Evolutionary conservation across 768 basidiomycete species (phyloP).

Genomic region (Mycena chlorophos): DNA sequence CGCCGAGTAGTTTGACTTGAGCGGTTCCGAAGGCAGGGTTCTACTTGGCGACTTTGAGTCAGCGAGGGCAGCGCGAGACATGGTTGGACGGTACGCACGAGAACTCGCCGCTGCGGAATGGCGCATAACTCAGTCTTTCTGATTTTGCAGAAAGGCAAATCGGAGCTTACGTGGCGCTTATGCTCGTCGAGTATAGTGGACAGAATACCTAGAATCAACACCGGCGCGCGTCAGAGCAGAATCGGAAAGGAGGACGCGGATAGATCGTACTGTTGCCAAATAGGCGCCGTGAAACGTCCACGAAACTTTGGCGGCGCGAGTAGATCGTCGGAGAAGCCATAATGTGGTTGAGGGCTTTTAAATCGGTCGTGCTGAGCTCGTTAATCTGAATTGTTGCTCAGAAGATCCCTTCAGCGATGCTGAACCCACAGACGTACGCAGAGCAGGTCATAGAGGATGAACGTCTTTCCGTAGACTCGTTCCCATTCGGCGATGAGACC

Average conservation of each 20-base stretch:
- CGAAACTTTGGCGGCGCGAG: background rate
- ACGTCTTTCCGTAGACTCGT: constrained; percentile 36
- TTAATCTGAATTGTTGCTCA: background rate
- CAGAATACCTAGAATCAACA: background rate
- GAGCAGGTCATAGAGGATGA: constrained; percentile 33
- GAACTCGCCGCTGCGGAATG: background rate
- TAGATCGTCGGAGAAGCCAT: background rate
- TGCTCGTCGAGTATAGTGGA: background rate
- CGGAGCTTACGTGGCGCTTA: background rate
- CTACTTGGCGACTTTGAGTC: background rate
- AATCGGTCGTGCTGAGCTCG: background rate
- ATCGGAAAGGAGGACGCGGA: background rate
- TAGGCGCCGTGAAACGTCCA: background rate
- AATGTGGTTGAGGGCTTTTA: background rate
- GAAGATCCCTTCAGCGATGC: background rate
- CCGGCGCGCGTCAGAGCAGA: background rate
- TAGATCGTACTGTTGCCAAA: background rate
- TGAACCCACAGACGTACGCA: constrained; percentile 28
- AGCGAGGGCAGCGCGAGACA: background rate
- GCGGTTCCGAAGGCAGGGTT: background rate
- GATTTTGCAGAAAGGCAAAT: background rate
- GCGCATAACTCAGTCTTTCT: background rate
- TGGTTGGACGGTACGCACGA: background rate
- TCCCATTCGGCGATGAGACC: constrained; percentile 35
- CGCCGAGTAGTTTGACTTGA: background rate